Evolutionary conservation across 139 green algal species (phyloP).

Genomic region (Chlamydomonas schloesseri): DNA sequence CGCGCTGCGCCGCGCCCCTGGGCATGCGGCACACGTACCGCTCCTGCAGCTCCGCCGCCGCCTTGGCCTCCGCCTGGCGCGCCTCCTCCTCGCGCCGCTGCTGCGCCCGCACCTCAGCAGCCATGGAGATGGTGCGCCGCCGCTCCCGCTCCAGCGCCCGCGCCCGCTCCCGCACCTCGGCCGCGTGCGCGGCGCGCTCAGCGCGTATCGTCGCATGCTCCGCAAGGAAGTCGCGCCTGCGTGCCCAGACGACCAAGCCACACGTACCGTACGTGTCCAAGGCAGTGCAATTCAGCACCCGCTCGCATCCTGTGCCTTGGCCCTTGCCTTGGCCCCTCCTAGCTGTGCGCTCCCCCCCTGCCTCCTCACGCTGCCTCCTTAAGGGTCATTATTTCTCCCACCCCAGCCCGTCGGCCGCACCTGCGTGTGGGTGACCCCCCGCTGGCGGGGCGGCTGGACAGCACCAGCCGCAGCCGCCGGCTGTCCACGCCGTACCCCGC

Average conservation of each 20-base stretch:
- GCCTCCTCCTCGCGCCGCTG: constrained; percentile 21
- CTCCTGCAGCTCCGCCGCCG: neutral
- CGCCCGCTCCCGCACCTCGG: constrained; percentile 29
- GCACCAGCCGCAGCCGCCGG: constrained; percentile 35
- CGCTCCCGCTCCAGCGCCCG: neutral
- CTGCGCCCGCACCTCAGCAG: constrained; percentile 3
- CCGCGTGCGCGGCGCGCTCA: neutral
- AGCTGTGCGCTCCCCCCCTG: too few species aligned
- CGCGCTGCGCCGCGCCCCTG: too few species aligned
- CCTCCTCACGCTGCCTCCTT: too few species aligned
- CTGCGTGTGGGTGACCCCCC: constrained; percentile 39
- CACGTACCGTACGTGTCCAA: too few species aligned
- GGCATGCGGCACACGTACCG: neutral
- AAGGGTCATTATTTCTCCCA: too few species aligned
- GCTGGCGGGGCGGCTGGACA: constrained; percentile 25
- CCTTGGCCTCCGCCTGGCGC: neutral
- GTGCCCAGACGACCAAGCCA: too few species aligned
- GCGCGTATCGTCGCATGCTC: constrained; percentile 12
- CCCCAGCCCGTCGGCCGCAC: too few species aligned
- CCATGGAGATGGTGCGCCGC: neutral
- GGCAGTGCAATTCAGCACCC: too few species aligned
- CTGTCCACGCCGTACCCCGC: neutral
- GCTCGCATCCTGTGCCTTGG: too few species aligned
- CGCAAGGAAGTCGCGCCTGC: constrained; percentile 21
- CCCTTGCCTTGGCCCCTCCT: too few species aligned